These are phyloP conservation scores for Raphanus hybrid DNA, from an alignment of 441 rosid species.

Conservation along the genomic window DNA sequence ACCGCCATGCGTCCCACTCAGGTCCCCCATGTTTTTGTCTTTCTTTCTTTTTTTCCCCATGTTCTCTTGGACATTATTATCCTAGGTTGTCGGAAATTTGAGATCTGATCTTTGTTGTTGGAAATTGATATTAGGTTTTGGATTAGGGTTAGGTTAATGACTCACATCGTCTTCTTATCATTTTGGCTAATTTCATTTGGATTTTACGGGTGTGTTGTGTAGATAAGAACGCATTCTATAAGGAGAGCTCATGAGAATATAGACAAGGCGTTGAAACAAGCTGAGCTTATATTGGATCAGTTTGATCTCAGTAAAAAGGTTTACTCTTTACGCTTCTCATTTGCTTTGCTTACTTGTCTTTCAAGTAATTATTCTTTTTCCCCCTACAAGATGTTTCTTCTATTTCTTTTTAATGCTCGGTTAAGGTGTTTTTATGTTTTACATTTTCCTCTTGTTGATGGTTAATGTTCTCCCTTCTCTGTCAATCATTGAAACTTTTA, in stretches of 20 bases:
- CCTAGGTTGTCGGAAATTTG: background rate
- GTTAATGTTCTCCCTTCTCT: background rate
- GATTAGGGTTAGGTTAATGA: background rate
- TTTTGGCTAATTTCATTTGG: background rate
- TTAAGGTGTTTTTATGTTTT: background rate
- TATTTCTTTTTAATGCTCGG: background rate
- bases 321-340: constrained; percentile 2
- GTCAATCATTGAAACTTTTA: background rate
- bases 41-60: background rate
- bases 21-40: constrained; percentile 43
- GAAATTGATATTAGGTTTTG: background rate
- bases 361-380: constrained; percentile 26
- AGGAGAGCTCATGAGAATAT: constrained; percentile 92
- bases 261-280: constrained; percentile 76
- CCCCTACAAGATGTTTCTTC: background rate
- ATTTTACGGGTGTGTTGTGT: constrained; percentile 16
- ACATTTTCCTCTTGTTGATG: background rate
- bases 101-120: constrained; percentile 20
- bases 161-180: background rate
- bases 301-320: constrained; percentile 92
- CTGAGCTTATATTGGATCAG: constrained; percentile 76
- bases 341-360: constrained; percentile 27
- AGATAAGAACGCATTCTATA: constrained; percentile 94
- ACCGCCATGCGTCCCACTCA: constrained; percentile 99
- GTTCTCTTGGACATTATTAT: background rate